phyloP scores from a whole-genome alignment of 1,284 basidiomycete genomes.

The Ganoderma boninense region DNA sequence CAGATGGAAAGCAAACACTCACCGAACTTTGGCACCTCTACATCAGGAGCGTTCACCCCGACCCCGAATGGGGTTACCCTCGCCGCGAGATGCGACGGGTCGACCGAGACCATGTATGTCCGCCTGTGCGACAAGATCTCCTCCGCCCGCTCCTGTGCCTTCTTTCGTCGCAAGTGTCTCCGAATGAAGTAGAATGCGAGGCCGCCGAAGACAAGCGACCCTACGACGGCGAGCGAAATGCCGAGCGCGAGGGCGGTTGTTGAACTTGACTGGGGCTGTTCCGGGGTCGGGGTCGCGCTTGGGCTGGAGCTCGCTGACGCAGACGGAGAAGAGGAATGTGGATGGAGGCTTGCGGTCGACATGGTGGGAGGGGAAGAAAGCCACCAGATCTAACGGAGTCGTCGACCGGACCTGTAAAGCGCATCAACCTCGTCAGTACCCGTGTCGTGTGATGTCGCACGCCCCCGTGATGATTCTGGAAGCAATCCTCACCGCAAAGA shows the following conservation, averaged over 20 bases:
- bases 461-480: constrained; percentile 2
- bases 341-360: constrained; percentile 19
- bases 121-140: constrained; percentile 29
- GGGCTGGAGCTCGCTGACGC: not conserved
- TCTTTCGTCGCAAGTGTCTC: constrained; percentile 17
- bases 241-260: constrained; percentile 30
- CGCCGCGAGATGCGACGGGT: constrained; percentile 36
- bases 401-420: not conserved
- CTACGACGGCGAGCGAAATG: constrained; percentile 34
- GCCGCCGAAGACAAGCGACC: constrained; percentile 29
- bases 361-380: constrained; percentile 19
- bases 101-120: constrained; percentile 34
- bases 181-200: constrained; percentile 31
- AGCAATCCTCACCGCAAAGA: not conserved
- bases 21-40: constrained; percentile 36
- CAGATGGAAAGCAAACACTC: constrained; percentile 17
- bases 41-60: constrained; percentile 28
- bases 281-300: constrained; percentile 4
- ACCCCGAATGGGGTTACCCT: constrained; percentile 38
- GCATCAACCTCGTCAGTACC: not conserved
- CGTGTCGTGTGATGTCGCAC: constrained; percentile 21
- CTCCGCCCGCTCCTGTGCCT: constrained; percentile 17
- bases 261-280: constrained; percentile 3
- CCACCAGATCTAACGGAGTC: constrained; percentile 14
- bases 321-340: constrained; percentile 5